Evolutionary conservation across 345 rosid genomes (phyloP).

Genomic region (Salix purpurea): DNA sequence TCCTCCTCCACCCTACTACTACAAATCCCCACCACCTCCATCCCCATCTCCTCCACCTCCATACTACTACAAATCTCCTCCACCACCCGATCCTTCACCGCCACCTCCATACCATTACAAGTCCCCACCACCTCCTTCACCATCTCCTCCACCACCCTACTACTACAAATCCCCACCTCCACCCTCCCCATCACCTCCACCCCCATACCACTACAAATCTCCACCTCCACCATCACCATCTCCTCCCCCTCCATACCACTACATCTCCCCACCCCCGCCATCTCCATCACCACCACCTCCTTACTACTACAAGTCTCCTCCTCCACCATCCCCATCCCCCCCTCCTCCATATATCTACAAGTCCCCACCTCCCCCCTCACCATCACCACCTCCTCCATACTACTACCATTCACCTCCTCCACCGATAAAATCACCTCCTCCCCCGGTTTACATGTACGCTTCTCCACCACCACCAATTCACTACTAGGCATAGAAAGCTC

Average conservation of each 20-base stretch:
- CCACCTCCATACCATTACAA: conserved; percentile 10
- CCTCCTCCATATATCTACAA: conserved; percentile 5
- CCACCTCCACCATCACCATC: neutral
- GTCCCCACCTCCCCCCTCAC: neutral
- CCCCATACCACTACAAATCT: neutral
- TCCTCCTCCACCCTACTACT: too few relatives aligned
- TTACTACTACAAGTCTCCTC: conserved; percentile 3
- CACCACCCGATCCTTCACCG: neutral
- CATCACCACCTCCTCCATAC: neutral
- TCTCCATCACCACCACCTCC: conserved; percentile 5
- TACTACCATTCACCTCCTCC: conserved; percentile 23
- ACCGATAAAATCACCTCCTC: conserved; percentile 20
- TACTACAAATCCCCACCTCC: conserved; percentile 2
- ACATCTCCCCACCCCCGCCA: neutral
- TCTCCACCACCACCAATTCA: conserved; percentile 24
- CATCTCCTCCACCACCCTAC: neutral
- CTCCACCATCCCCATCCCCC: neutral
- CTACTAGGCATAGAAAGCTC: neutral
- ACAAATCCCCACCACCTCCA: conserved; percentile 1
- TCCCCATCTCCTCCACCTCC: neutral
- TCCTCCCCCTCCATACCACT: neutral
- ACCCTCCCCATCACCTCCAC: neutral
- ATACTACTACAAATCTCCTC: neutral
- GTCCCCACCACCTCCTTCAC: neutral
- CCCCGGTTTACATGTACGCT: conserved; percentile 17